These are phyloP conservation scores for Candida dubliniensis DNA, from an alignment of 1,139 yeast species.

Conservation along the genomic window DNA sequence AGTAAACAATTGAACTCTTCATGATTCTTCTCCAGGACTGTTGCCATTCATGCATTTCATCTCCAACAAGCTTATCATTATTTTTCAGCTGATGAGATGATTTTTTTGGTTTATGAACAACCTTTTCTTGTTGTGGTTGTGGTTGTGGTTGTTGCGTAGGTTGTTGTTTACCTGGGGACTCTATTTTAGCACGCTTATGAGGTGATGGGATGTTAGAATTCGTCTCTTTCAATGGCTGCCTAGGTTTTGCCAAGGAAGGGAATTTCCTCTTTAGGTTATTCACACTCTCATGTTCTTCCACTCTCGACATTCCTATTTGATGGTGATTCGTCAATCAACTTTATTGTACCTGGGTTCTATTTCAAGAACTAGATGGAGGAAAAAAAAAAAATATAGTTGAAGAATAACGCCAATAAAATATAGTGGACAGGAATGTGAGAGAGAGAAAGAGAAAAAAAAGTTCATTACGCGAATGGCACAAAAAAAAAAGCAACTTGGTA, in stretches of 20 bases:
- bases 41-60: slow-evolving; percentile 73
- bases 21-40: slow-evolving; percentile 77
- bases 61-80: slow-evolving; percentile 38
- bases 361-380: background rate
- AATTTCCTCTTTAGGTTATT: slow-evolving; percentile 13
- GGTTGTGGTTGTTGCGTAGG: slow-evolving; percentile 9
- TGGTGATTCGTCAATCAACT: background rate
- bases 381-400: slow-evolving; percentile 1
- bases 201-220: slow-evolving; percentile 46
- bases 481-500: background rate
- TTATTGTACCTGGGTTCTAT: too few species aligned
- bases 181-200: slow-evolving; percentile 4
- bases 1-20: slow-evolving; percentile 72
- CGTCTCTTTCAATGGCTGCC: slow-evolving; percentile 46
- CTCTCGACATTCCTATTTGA: background rate
- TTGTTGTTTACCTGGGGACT: slow-evolving; percentile 5
- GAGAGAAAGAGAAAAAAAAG: background rate
- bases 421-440: background rate
- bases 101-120: slow-evolving; percentile 5
- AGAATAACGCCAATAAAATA: background rate
- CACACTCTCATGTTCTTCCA: slow-evolving; percentile 1
- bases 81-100: slow-evolving; percentile 9
- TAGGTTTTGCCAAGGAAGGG: slow-evolving; percentile 18
- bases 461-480: slow-evolving; percentile 1
- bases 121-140: slow-evolving; percentile 3